Base-by-base conservation (phyloP, 352 stramenopile genomes). In the Globisporangium sylvaticum region DNA sequence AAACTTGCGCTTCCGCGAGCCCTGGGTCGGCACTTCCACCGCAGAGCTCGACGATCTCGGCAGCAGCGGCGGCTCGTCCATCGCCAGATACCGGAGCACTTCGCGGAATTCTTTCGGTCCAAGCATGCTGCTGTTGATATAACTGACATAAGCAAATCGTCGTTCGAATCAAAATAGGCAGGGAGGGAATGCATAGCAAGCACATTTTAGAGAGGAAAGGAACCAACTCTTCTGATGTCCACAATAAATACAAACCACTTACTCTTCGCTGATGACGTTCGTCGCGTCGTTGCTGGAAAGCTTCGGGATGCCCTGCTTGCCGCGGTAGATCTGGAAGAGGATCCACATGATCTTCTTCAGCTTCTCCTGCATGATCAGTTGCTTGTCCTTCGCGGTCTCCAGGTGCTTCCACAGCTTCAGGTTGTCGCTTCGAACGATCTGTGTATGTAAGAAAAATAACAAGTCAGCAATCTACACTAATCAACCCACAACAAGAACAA, bases 311-410 rank as follows among this genome's bases (percentile, higher is more conserved):
- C 75, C 79, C 46, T 92, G 84, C 60, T 95, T 95, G 65, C 84
- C 83, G 8, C 88, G 86, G 71, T 95, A 95, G 71, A 96, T 95
- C 73, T 96, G 87, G 66, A 92, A 96, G 53, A 96, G 64, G 31
- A 96, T 92, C 87, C 87, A 96, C 82, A 96, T 91, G 64, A 96
- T 96, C 76, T 96, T 96, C 75, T 96, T 94, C 75, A 96, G 92
- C 70, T 96, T 96, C 64, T 94, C 87, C 64, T 96, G 87, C 88
- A 96, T 96, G 46, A 95, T 79, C 69, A 95, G 63, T 71, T 96
- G 88, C 62, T 95, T 94, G 70, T 96, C 87, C 67, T 96, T 94
- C 44, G 88, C 83, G 0, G 80, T 70, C 66, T 94, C 87, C 18
- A 95, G 64, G 57, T 94, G 85, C 60, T 96, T 96, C 88, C 88